Conservation (phyloP, 2,329 filamentous ascomycete species). For the Aspergillus carbonarius region DNA sequence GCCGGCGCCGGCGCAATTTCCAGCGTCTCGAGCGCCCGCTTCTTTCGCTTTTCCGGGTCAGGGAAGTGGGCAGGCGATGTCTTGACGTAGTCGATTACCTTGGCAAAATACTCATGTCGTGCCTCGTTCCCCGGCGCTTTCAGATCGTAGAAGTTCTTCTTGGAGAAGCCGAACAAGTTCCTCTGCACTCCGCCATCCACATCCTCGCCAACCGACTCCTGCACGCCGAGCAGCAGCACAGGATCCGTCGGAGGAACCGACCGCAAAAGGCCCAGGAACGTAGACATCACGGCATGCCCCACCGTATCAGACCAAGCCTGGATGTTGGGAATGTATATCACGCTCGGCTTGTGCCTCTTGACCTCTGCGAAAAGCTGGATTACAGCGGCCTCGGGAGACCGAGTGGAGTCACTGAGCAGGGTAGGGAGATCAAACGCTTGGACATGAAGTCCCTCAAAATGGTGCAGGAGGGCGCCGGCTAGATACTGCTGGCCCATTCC, state of each 20-base stretch:
- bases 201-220: conserved; percentile 66
- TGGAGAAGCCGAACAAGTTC: conserved; percentile 83
- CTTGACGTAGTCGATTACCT: conserved; percentile 71
- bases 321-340: conserved; percentile 90
- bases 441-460: conserved; percentile 91
- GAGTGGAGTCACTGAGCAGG: conserved; percentile 76
- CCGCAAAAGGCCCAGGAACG: conserved; percentile 78
- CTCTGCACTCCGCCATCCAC: conserved; percentile 64
- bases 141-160: conserved; percentile 72
- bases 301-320: conserved; percentile 81
- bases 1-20: conserved; percentile 71
- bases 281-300: conserved; percentile 65
- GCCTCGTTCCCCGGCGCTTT: conserved; percentile 60
- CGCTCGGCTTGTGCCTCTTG: conserved; percentile 89
- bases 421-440: conserved; percentile 92
- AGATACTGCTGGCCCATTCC: conserved; percentile 96
- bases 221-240: conserved; percentile 80
- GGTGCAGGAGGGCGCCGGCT: conserved; percentile 78
- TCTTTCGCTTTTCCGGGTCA: conserved; percentile 81
- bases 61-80: conserved; percentile 84
- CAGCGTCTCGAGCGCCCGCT: conserved; percentile 74
- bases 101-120: conserved; percentile 77
- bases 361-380: conserved; percentile 90
- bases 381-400: conserved; percentile 81
- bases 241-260: conserved; percentile 88